Conservation (phyloP, 257 asterid genomes). For the Solanum chaucha region DNA sequence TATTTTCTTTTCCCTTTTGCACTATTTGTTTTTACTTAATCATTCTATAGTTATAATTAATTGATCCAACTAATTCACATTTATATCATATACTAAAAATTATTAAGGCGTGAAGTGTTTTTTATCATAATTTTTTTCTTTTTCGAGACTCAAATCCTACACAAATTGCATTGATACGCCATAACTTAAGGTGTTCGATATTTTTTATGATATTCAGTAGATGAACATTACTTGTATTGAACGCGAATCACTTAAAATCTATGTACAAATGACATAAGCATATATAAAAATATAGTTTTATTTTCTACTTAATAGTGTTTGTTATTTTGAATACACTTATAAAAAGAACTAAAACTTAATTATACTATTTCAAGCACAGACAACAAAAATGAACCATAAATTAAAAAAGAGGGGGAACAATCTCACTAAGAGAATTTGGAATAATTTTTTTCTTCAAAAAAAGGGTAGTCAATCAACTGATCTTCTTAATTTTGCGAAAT, state of each 20-base stretch:
- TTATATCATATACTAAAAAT: background rate
- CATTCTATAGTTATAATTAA: background rate
- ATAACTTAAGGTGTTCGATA: background rate
- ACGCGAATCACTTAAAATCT: background rate
- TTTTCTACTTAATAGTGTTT: background rate
- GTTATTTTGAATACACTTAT: background rate
- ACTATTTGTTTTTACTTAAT: background rate
- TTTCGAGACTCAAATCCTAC: too few species aligned
- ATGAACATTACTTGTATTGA: background rate
- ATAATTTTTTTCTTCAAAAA: background rate
- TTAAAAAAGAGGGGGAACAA: too few species aligned
- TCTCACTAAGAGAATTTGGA: background rate
- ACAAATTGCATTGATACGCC: background rate
- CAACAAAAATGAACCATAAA: background rate
- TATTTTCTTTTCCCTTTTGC: too few species aligned
- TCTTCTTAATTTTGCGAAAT: background rate
- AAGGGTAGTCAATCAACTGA: background rate
- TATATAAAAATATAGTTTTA: background rate
- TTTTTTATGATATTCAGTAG: background rate
- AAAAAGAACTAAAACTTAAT: background rate
- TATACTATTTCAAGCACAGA: background rate
- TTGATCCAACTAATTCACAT: background rate
- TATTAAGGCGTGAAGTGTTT: background rate
- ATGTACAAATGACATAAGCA: background rate
- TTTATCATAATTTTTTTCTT: background rate